These are phyloP conservation scores for Cryptococcus jaspeensis DNA, from an alignment of 1,284 basidiomycete species.

Conservation along the genomic window DNA sequence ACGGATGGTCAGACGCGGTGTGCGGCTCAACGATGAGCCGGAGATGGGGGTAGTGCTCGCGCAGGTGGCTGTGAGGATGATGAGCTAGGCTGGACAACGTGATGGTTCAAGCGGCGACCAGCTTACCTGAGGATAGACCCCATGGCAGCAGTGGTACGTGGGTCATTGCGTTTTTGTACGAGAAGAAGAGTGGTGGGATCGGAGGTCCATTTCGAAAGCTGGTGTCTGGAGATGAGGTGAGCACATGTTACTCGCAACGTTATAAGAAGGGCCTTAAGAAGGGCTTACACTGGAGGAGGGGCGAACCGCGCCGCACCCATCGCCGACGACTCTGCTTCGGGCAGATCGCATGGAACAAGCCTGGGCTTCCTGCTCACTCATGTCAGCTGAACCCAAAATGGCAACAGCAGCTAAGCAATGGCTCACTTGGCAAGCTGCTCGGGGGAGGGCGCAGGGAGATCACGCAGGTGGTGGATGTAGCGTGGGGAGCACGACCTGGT, in stretches of 20 bases:
- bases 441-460: conserved; percentile 22
- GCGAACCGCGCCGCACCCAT: conserved; percentile 19
- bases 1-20: conserved; percentile 38
- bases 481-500: too few relatives aligned
- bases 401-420: background rate
- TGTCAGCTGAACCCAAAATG: background rate
- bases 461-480: conserved; percentile 27
- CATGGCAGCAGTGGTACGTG: conserved; percentile 51
- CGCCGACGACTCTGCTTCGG: conserved; percentile 21
- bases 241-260: background rate
- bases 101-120: conserved; percentile 56
- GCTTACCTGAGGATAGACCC: conserved; percentile 49
- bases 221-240: conserved; percentile 20
- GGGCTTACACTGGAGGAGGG: conserved; percentile 15
- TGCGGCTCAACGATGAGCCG: conserved; percentile 43
- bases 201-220: conserved; percentile 35
- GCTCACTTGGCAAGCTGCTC: conserved; percentile 22
- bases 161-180: conserved; percentile 55
- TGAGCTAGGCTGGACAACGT: background rate
- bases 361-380: conserved; percentile 14
- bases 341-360: conserved; percentile 13
- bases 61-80: conserved; percentile 26
- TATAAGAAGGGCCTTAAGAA: too few relatives aligned
- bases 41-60: conserved; percentile 29
- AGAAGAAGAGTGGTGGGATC: conserved; percentile 52